Conservation (phyloP, 2,329 filamentous ascomycete species). For the Paecilomyces dactylethromorphus region DNA sequence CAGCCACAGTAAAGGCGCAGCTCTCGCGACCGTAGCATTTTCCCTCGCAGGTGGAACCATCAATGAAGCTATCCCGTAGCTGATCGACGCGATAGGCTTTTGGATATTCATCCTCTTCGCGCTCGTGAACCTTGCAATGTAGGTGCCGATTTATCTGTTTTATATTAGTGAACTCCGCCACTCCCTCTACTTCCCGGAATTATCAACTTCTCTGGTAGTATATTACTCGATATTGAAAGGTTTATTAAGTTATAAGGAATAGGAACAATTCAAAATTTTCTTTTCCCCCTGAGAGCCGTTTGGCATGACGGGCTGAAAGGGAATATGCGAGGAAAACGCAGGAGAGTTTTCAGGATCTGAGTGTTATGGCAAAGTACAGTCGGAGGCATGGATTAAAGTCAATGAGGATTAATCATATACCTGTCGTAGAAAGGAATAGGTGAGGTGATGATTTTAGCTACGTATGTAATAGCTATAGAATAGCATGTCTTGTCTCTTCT, state of each 20-base stretch:
- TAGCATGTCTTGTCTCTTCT: background rate
- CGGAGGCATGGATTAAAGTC: background rate
- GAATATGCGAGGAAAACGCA: background rate
- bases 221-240: background rate
- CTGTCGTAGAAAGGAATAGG: too few species aligned
- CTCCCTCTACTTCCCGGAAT: background rate
- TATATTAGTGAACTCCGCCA: constrained; percentile 13
- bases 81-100: constrained; percentile 23
- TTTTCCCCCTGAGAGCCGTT: constrained; percentile 16
- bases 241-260: too few species aligned
- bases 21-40: constrained; percentile 18
- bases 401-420: background rate
- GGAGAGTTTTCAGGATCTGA: background rate
- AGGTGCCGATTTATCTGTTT: constrained; percentile 20
- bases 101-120: constrained; percentile 28
- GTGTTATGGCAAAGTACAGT: background rate
- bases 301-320: constrained; percentile 18
- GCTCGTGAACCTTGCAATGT: constrained; percentile 19
- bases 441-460: too few species aligned
- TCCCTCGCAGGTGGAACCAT: constrained; percentile 20
- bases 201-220: background rate
- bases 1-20: constrained; percentile 3
- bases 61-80: constrained; percentile 27
- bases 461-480: too few species aligned
- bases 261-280: constrained; percentile 19